These are phyloP conservation scores for Salix suchowensis DNA, from an alignment of 345 rosid genomes.

Conservation along the genomic window DNA sequence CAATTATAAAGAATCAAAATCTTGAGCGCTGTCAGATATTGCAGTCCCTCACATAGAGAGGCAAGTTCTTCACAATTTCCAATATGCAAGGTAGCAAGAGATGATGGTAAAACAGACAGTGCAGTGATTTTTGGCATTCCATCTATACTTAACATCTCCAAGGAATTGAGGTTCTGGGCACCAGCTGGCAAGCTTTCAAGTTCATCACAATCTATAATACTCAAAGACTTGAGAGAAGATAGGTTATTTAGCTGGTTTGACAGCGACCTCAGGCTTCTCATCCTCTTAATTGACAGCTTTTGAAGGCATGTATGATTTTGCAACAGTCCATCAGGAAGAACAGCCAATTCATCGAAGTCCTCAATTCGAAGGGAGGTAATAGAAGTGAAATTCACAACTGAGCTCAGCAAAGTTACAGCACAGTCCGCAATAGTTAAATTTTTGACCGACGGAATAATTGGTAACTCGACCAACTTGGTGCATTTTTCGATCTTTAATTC, in stretches of 20 bases:
- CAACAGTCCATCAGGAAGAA: slow-evolving; percentile 1
- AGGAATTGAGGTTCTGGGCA: not conserved
- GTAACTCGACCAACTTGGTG: not conserved
- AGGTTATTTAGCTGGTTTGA: slow-evolving; percentile 9
- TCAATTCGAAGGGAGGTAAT: not conserved
- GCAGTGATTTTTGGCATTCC: too few species aligned
- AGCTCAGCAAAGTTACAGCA: not conserved
- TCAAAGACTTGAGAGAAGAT: not conserved
- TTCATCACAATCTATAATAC: not conserved
- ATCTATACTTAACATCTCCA: not conserved
- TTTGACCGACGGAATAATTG: not conserved
- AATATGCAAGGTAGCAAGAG: too few species aligned
- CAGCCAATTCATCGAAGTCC: not conserved
- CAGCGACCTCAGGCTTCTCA: slow-evolving; percentile 1
- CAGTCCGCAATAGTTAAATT: not conserved
- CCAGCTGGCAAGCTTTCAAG: slow-evolving; percentile 7
- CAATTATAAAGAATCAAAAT: rapidly evolving
- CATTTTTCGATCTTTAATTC: not conserved
- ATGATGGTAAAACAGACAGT: too few species aligned
- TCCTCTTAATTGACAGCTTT: not conserved
- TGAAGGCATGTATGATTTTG: not conserved
- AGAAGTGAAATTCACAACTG: not conserved
- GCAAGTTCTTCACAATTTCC: too few species aligned
- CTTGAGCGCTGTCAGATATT: too few species aligned
- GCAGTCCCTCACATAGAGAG: too few species aligned